Percentiles rank a stretch among this genome's conserved stretches.
Evolutionary conservation across 208 protist species (phyloP).

Genomic region (Angomonas deanei): DNA sequence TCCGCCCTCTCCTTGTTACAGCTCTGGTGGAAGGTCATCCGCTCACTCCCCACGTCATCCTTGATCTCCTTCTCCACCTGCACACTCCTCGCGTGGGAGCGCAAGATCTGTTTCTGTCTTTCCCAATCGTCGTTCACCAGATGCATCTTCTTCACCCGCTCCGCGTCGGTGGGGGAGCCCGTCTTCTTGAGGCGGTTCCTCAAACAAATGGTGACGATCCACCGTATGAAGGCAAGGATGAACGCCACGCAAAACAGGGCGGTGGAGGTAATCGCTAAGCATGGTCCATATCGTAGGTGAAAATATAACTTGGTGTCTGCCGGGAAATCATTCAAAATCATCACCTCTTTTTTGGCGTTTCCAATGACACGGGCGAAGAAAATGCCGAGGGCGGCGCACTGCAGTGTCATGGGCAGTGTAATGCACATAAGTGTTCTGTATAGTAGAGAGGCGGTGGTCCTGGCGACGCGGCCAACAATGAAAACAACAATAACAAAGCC

Average conservation of each 20-base stretch:
- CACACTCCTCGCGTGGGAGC: constrained; percentile 53
- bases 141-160: constrained; percentile 32
- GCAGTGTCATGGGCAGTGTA: constrained; percentile 30
- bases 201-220: constrained; percentile 14
- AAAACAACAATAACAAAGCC: constrained; percentile 26
- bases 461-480: constrained; percentile 25
- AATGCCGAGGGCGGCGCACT: constrained; percentile 35
- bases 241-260: constrained; percentile 24
- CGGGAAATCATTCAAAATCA: neutral
- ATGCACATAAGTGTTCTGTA: constrained; percentile 11
- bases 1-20: neutral
- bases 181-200: constrained; percentile 17
- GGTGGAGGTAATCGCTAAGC: constrained; percentile 40
- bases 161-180: constrained; percentile 23
- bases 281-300: constrained; percentile 20
- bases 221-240: constrained; percentile 24
- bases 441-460: constrained; percentile 26
- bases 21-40: neutral
- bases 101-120: constrained; percentile 55
- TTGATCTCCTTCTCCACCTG: constrained; percentile 40
- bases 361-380: constrained; percentile 33
- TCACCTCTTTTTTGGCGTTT: constrained; percentile 23
- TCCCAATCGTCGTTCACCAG: constrained; percentile 76
- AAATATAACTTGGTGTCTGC: constrained; percentile 13
- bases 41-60: neutral